These are phyloP conservation scores for Phytophthora capsici DNA, from an alignment of 352 stramenopile genomes.

Conservation along the genomic window DNA sequence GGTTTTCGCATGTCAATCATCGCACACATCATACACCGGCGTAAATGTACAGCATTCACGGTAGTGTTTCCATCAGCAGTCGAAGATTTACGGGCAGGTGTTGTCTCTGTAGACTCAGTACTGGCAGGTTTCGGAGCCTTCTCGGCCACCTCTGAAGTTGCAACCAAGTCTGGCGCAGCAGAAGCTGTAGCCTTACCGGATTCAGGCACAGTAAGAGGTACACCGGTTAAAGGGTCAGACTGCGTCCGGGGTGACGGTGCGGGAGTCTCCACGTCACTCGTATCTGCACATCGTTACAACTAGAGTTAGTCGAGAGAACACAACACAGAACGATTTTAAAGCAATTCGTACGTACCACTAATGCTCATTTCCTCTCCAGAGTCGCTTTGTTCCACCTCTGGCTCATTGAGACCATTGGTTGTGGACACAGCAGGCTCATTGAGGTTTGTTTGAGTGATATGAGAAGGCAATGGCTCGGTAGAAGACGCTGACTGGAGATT, in stretches of 20 bases:
- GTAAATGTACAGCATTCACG: slow-evolving; percentile 7
- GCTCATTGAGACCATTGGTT: no score
- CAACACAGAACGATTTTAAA: background rate
- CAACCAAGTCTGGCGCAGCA: background rate
- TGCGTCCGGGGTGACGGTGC: background rate
- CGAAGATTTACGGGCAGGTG: background rate
- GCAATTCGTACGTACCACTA: slow-evolving; percentile 26
- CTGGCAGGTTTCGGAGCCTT: background rate
- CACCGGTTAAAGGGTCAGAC: background rate
- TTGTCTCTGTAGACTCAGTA: background rate
- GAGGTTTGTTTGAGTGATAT: slow-evolving; percentile 10
- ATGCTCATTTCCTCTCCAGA: slow-evolving; percentile 43
- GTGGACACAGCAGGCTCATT: slow-evolving; percentile 5
- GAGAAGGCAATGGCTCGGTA: slow-evolving; percentile 21
- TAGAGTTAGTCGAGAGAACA: slow-evolving; percentile 1
- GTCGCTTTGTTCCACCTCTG: slow-evolving; percentile 24
- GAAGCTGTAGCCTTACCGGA: slow-evolving; percentile 1
- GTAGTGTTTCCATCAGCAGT: background rate
- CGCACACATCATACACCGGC: slow-evolving; percentile 49
- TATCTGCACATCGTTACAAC: slow-evolving; percentile 23
- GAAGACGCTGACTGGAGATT: slow-evolving; percentile 12
- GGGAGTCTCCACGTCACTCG: slow-evolving; percentile 16
- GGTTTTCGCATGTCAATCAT: slow-evolving; percentile 56
- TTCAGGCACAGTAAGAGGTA: background rate
- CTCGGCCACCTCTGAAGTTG: slow-evolving; percentile 5